phyloP scores from a whole-genome alignment of 176 grass and related monocot species.

The Carex littledalei region DNA sequence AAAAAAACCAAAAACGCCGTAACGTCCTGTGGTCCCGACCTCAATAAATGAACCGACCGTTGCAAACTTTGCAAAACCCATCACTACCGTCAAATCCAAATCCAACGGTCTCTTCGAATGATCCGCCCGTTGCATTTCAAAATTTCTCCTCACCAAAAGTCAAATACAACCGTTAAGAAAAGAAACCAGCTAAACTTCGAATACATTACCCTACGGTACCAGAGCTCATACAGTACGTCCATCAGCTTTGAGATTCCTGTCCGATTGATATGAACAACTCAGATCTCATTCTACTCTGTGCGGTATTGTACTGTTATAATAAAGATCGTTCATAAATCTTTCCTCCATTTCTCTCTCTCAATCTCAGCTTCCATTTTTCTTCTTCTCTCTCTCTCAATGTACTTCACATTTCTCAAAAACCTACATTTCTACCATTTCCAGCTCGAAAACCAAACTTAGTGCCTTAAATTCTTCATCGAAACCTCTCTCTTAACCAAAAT shows the following conservation, averaged over 20 bases:
- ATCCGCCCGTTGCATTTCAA: conserved; percentile 31
- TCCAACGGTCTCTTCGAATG: neutral
- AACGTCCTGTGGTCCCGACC: neutral
- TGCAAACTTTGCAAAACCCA: neutral
- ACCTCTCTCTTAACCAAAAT: neutral
- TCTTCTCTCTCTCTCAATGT: neutral
- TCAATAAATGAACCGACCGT: conserved; percentile 29
- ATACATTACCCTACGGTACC: too few species aligned
- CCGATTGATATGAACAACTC: too few species aligned
- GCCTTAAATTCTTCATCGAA: neutral
- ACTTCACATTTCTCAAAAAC: neutral
- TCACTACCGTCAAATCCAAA: neutral
- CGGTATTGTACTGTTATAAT: too few species aligned
- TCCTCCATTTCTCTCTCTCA: neutral
- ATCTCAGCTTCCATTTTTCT: neutral
- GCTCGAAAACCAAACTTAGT: neutral
- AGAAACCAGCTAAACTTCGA: neutral
- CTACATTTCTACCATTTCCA: neutral
- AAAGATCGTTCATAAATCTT: neutral
- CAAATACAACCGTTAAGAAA: conserved; percentile 35
- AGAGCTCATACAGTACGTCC: too few species aligned
- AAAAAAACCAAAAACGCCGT: neutral
- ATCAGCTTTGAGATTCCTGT: too few species aligned
- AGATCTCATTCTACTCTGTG: too few species aligned
- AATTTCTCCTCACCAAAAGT: conserved; percentile 13